phyloP scores from a whole-genome alignment of 164 flowering plant species.

The Nelumbo lutea region DNA sequence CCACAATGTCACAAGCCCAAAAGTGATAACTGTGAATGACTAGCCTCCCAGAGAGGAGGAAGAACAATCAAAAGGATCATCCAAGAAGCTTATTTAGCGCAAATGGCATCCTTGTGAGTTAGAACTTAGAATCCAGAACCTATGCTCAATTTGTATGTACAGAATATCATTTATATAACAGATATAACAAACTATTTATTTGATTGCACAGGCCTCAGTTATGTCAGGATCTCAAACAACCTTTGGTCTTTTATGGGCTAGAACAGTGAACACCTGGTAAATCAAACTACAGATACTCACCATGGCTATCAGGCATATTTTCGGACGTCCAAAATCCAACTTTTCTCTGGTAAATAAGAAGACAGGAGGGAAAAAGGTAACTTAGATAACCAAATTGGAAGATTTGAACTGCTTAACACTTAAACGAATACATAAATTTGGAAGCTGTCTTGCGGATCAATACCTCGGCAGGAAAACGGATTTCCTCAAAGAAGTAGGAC shows the following conservation, averaged over 20 bases:
- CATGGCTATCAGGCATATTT: slow-evolving; percentile 26
- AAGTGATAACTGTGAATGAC: too few relatives aligned
- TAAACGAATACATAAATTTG: not conserved
- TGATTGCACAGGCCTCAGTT: not conserved
- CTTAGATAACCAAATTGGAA: not conserved
- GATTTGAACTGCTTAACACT: too few relatives aligned
- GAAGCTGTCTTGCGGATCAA: not conserved
- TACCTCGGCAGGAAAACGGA: slow-evolving; percentile 43
- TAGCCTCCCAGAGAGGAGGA: too few relatives aligned
- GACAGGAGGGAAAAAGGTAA: not conserved
- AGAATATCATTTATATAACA: not conserved
- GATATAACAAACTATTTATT: not conserved
- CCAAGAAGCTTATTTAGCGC: too few relatives aligned
- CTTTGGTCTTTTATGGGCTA: not conserved
- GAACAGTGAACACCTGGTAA: not conserved
- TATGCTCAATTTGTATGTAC: not conserved
- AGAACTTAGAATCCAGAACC: not conserved
- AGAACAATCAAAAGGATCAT: too few relatives aligned
- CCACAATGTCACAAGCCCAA: too few relatives aligned
- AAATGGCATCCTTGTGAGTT: not conserved
- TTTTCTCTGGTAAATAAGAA: slow-evolving; percentile 42
- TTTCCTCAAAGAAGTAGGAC: slow-evolving; percentile 38
- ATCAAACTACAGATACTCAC: slow-evolving; percentile 26
- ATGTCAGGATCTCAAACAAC: not conserved
- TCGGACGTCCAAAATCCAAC: slow-evolving; percentile 57